Conservation (phyloP, 2,329 filamentous ascomycete species). For the Fusarium longipes region DNA sequence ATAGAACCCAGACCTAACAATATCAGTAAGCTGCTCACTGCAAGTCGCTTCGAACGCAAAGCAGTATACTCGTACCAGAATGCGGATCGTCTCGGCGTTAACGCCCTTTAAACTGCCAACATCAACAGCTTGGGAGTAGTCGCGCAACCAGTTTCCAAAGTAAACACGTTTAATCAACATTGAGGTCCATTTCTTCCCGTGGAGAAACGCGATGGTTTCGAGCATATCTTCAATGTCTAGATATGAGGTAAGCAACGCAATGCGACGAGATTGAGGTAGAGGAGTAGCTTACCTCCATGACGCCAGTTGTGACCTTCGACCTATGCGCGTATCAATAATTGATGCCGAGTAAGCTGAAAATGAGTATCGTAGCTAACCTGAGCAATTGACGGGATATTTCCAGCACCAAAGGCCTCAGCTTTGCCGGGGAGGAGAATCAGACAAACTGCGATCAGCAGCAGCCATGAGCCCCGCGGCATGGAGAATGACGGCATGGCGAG, state of each 20-base stretch:
- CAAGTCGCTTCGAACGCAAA: not conserved
- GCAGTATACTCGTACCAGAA: slow-evolving; percentile 62
- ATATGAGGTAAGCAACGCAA: slow-evolving; percentile 25
- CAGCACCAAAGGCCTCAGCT: slow-evolving; percentile 73
- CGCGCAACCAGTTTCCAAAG: slow-evolving; percentile 88
- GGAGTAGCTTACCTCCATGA: slow-evolving; percentile 66
- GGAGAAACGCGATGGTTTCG: slow-evolving; percentile 79
- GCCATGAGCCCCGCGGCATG: slow-evolving; percentile 60
- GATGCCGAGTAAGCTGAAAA: not conserved
- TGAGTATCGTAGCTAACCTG: slow-evolving; percentile 49
- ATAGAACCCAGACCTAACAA: slow-evolving; percentile 76
- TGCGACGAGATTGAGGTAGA: slow-evolving; percentile 6
- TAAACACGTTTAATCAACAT: slow-evolving; percentile 82
- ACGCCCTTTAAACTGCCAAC: slow-evolving; percentile 83
- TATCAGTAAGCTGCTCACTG: slow-evolving; percentile 8
- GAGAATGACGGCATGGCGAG: slow-evolving; percentile 60
- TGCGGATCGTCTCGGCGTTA: slow-evolving; percentile 80
- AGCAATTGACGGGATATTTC: slow-evolving; percentile 75
- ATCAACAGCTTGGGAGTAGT: slow-evolving; percentile 87
- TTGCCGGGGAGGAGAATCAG: slow-evolving; percentile 68
- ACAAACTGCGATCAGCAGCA: slow-evolving; percentile 62
- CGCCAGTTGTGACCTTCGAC: slow-evolving; percentile 77
- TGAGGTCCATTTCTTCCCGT: slow-evolving; percentile 86
- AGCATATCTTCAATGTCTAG: slow-evolving; percentile 84
- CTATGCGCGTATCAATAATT: slow-evolving; percentile 49